phyloP scores from a whole-genome alignment of 2,329 filamentous ascomycete genomes.

The Xylaria sp. region DNA sequence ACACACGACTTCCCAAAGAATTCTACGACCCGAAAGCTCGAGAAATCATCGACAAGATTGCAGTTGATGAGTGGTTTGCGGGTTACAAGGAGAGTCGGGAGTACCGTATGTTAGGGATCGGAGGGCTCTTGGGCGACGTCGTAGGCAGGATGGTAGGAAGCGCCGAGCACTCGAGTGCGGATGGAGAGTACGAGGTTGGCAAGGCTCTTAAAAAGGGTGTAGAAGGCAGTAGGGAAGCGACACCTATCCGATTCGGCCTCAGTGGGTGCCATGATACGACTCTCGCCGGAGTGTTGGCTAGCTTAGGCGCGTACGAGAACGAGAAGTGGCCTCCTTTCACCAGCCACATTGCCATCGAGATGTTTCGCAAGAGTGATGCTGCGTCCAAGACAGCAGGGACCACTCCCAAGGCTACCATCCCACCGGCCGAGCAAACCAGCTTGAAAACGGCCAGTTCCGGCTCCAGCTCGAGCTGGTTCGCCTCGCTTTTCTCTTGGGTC shows the following conservation, averaged over 20 bases:
- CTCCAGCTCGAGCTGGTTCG: conserved; percentile 47
- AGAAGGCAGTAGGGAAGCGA: conserved; percentile 51
- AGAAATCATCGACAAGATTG: conserved; percentile 77
- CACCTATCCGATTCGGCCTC: conserved; percentile 76
- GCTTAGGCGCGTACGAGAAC: conserved; percentile 79
- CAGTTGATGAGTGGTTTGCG: conserved; percentile 90
- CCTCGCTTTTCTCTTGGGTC: conserved; percentile 46
- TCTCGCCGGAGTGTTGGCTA: conserved; percentile 79
- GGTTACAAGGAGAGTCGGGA: conserved; percentile 87
- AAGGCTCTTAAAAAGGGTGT: conserved; percentile 42
- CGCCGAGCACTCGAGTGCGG: conserved; percentile 66
- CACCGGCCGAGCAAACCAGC: conserved; percentile 30
- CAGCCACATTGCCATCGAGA: conserved; percentile 88
- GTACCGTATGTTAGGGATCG: conserved; percentile 90
- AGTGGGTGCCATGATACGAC: conserved; percentile 95
- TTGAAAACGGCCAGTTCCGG: conserved; percentile 20
- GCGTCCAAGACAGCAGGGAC: conserved; percentile 9
- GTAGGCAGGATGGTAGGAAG: conserved; percentile 77
- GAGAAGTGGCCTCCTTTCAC: conserved; percentile 92
- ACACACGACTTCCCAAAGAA: conserved; percentile 80
- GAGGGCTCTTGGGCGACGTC: conserved; percentile 83
- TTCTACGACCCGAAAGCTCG: conserved; percentile 85
- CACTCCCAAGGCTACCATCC: conserved; percentile 23
- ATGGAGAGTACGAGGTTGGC: conserved; percentile 62
- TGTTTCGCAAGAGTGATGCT: conserved; percentile 71